Conservation (phyloP, 108 stramenopile genomes). For the Nitzschia palea region DNA sequence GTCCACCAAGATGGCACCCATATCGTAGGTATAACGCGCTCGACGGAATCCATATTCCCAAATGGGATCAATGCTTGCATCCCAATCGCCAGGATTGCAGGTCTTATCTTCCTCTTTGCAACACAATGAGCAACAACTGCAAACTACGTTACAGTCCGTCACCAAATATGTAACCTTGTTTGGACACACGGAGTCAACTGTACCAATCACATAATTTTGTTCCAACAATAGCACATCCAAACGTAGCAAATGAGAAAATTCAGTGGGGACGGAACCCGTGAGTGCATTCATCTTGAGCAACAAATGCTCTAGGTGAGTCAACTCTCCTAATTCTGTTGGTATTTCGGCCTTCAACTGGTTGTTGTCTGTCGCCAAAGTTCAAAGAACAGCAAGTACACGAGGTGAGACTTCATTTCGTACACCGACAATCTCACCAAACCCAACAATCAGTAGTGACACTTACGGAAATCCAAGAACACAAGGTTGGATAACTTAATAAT, state of each 20-base stretch:
- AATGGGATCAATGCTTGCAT: conserved; percentile 23
- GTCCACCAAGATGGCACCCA: too few species aligned
- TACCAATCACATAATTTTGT: conserved; percentile 12
- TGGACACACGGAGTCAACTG: background rate
- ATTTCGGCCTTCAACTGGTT: conserved; percentile 40
- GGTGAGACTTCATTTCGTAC: background rate
- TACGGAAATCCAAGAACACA: conserved; percentile 27
- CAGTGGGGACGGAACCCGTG: conserved; percentile 45
- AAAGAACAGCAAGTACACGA: background rate
- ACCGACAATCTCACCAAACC: background rate
- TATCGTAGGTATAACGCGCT: conserved; percentile 8
- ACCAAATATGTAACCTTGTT: background rate
- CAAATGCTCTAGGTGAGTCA: conserved; percentile 22
- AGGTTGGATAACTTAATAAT: conserved; percentile 18
- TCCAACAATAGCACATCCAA: conserved; percentile 13
- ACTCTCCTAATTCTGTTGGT: conserved; percentile 13
- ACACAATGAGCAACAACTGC: conserved; percentile 32
- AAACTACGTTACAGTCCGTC: conserved; percentile 7
- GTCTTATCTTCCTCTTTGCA: conserved; percentile 8
- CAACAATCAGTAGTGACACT: background rate
- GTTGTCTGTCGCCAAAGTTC: conserved; percentile 1
- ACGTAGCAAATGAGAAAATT: conserved; percentile 21
- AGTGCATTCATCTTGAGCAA: conserved; percentile 20
- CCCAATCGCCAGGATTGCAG: conserved; percentile 23
- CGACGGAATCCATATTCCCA: conserved; percentile 33